Percentiles rank a stretch among this genome's conserved stretches.
phyloP scores from a whole-genome alignment of 768 basidiomycete species.

The Boletus sp. region DNA sequence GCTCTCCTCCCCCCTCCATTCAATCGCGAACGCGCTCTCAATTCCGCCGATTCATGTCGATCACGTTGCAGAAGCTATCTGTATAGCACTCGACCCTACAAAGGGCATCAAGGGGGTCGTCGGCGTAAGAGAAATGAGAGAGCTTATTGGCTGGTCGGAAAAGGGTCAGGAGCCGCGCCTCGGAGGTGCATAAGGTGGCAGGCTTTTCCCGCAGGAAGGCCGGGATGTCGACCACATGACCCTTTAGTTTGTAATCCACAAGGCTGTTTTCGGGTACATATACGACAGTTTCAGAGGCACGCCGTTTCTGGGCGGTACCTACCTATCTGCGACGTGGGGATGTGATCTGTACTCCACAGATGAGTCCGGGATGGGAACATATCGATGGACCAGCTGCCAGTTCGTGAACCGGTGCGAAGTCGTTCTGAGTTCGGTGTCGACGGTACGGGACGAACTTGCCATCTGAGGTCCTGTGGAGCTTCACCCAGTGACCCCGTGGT shows the following conservation, averaged over 20 bases:
- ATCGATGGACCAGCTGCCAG: slow-evolving; percentile 6
- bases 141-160: slow-evolving; percentile 66
- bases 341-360: slow-evolving; percentile 11
- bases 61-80: slow-evolving; percentile 85
- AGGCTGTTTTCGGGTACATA: slow-evolving; percentile 19
- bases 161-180: slow-evolving; percentile 28
- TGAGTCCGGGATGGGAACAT: slow-evolving; percentile 1
- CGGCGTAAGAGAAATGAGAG: slow-evolving; percentile 70
- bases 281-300: slow-evolving; percentile 15
- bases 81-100: slow-evolving; percentile 53
- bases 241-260: slow-evolving; percentile 1
- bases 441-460: slow-evolving; percentile 12
- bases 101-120: slow-evolving; percentile 61
- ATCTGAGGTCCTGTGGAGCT: slow-evolving; percentile 2
- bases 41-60: slow-evolving; percentile 95
- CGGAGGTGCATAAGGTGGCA: slow-evolving; percentile 15
- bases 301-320: slow-evolving; percentile 9
- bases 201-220: slow-evolving; percentile 5
- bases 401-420: slow-evolving; percentile 13
- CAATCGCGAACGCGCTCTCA: slow-evolving; percentile 76
- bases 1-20: slow-evolving; percentile 50
- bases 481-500: slow-evolving; percentile 1
- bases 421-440: slow-evolving; percentile 7
- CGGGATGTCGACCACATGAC: slow-evolving; percentile 2
- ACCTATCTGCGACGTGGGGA: slow-evolving; percentile 23